phyloP scores from a whole-genome alignment of 768 basidiomycete genomes.

The Boletellus ananiceps region DNA sequence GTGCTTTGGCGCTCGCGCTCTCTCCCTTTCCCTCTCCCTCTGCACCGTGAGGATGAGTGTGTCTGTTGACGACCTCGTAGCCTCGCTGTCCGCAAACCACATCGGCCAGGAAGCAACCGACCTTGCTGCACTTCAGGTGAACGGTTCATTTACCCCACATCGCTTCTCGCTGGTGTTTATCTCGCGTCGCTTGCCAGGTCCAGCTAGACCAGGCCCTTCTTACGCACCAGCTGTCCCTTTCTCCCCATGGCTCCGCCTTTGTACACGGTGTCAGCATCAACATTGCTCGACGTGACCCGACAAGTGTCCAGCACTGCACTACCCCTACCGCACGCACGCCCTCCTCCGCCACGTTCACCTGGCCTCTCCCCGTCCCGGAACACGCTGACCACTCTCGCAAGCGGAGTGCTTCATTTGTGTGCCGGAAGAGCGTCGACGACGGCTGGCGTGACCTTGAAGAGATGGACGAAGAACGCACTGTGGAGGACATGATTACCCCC shows the following conservation, averaged over 20 bases:
- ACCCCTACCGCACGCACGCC: conserved; percentile 38
- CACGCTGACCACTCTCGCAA: conserved; percentile 22
- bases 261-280: conserved; percentile 20
- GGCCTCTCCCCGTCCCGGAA: conserved; percentile 26
- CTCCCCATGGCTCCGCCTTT: conserved; percentile 14
- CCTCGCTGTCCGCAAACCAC: conserved; percentile 43
- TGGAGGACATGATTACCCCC: conserved; percentile 41
- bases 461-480: conserved; percentile 42
- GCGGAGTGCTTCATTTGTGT: conserved; percentile 26
- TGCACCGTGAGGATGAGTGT: conserved; percentile 36
- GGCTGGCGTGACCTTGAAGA: conserved; percentile 33
- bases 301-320: conserved; percentile 37
- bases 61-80: conserved; percentile 49
- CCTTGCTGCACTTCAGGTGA: conserved; percentile 45
- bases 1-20: background rate
- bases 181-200: conserved; percentile 28
- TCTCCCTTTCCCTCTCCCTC: background rate
- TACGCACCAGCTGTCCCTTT: conserved; percentile 28
- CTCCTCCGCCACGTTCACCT: conserved; percentile 25
- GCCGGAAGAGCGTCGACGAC: conserved; percentile 25
- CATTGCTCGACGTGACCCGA: conserved; percentile 28
- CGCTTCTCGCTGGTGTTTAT: conserved; percentile 13
- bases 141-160: conserved; percentile 15
- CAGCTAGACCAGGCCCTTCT: conserved; percentile 45
- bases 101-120: conserved; percentile 52